These are phyloP conservation scores for Zymoseptoria passerinii DNA, from an alignment of 2,329 filamentous ascomycete species.

Conservation along the genomic window DNA sequence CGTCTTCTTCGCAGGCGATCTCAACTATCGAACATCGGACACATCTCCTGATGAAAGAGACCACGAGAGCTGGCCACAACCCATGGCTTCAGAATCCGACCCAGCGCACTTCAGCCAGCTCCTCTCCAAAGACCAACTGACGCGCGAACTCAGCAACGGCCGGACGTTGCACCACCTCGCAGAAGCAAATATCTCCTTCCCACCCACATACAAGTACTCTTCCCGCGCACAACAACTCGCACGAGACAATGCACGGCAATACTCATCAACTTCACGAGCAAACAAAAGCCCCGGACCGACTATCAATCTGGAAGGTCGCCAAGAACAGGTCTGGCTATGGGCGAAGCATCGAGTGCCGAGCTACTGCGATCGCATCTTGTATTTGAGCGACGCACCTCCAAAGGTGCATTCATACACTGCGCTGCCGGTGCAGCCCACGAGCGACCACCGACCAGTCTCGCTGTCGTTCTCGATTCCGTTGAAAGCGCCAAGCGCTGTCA, in stretches of 20 bases:
- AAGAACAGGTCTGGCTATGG: constrained; percentile 42
- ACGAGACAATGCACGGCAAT: constrained; percentile 14
- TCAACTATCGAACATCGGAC: constrained; percentile 85
- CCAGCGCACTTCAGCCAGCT: constrained; percentile 59
- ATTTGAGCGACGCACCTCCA: constrained; percentile 41
- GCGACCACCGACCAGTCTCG: constrained; percentile 80
- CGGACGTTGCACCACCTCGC: constrained; percentile 68
- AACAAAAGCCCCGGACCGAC: constrained; percentile 11
- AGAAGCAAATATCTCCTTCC: constrained; percentile 69
- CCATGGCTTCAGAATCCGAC: constrained; percentile 40
- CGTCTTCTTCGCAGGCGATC: constrained; percentile 80
- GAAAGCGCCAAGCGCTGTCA: constrained; percentile 30
- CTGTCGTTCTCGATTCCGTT: constrained; percentile 58
- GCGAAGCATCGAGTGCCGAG: constrained; percentile 76
- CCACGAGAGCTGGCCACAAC: constrained; percentile 53
- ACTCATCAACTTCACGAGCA: background rate
- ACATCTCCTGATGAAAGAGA: constrained; percentile 52
- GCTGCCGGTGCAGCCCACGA: constrained; percentile 69
- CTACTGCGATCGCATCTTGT: constrained; percentile 91
- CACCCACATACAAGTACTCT: constrained; percentile 89
- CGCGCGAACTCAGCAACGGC: constrained; percentile 57
- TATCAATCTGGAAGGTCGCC: constrained; percentile 11
- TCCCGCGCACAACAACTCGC: constrained; percentile 30
- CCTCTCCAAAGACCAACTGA: constrained; percentile 70
- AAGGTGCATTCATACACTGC: constrained; percentile 57